Base-by-base conservation (phyloP, 2,329 filamentous ascomycete genomes). In the Geosmithia morbida region DNA sequence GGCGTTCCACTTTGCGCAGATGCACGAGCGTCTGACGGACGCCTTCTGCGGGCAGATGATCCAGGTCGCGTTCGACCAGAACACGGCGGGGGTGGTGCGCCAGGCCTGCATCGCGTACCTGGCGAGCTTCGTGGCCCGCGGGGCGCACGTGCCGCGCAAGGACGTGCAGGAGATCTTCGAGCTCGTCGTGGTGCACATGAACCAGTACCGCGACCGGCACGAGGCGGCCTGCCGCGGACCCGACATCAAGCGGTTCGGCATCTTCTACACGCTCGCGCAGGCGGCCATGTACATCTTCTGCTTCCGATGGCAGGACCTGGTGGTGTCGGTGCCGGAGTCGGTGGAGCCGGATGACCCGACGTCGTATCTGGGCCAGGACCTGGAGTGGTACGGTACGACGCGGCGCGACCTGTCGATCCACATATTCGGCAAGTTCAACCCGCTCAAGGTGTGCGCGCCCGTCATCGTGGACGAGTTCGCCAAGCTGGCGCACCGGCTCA, bases 271-370 rank as follows among this genome's bases (percentile, higher is more conserved):
- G 17, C 79, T 88, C 44, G 80, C 85, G n/a, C 89, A 96, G 63
- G 88, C 88, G 1, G 71, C 94, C 2, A 75, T 96, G 20, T 96
- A 96, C 67, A 90, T 94, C 50, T 96, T 94, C 59, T 98, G 92
- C 69, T 98, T 98, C 71, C 82, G 92, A 48, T 98, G 92, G 92
- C 83, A 87, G 51, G 90, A 97, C 58, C 72, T 98, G 44, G 83
- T 87, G 48, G 70, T 77, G 18, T 74, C 76, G 2, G 75, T 74
- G 3, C 69, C 76, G 1, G 72, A 80, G 50, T 70, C 66, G 51
- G 74, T 77, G 49, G 84, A 77, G 64, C 76, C 69, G 52, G 83
- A 77, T 49, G 79, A 83, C 50, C 67, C 71, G 11, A 67, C 71
- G 1, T 76, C 74, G 1, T 81, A 77, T 54, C 65, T 80, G 17